Evolutionary conservation across 2,329 filamentous ascomycete species (phyloP), one percentile per base, ranked within the genome.

Genomic region (Ophiostoma tasmaniense): DNA sequence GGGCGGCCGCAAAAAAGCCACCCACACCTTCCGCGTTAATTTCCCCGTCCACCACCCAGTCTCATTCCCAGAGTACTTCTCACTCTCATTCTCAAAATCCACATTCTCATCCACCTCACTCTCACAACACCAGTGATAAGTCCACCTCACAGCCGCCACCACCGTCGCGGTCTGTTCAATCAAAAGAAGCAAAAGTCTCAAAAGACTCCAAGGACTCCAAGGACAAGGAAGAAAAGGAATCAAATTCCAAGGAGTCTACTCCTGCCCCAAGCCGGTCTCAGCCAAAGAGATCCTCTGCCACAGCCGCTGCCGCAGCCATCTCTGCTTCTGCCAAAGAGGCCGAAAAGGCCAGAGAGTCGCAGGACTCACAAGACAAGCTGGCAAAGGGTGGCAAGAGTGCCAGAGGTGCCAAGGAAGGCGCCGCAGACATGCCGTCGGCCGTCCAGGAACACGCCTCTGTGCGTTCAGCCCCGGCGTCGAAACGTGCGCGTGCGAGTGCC

Each of bases 1-100:
- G 72, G 71, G 71, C 73, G 64, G 72, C 73, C 71, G 68, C 74
- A 59, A 75, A 74, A 73, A 78, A 75, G 70, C 42, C 70, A 20
- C 67, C 68, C 66, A 71, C 68, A 64, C 55, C 55, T 28, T 61
- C 55, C 55, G 55, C 55, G 55, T 69, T 66, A 71, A 72, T 72
- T 71, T 71, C 71, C 67, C 68, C 67, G 13, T 66, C 64, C n/a
- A 61, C 69, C 62, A 66, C 22, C 28, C 42, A 65, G 17, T 64
- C 64, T 65, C 64, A 65, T 17, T 22, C 37, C 35, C 17, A 65
- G 33, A 20, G 14, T 33, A 3, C 11, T 11, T 39, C 37, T 39
- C 11, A 39, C 4, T 39, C 37, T 39, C 14, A 28, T 61, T 45
- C 42, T 45, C 42, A 45, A 20, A 28, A 62, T 8, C 30, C 59